Base-by-base conservation (phyloP, 108 stramenopile genomes). In the Skeletonema grethae region DNA sequence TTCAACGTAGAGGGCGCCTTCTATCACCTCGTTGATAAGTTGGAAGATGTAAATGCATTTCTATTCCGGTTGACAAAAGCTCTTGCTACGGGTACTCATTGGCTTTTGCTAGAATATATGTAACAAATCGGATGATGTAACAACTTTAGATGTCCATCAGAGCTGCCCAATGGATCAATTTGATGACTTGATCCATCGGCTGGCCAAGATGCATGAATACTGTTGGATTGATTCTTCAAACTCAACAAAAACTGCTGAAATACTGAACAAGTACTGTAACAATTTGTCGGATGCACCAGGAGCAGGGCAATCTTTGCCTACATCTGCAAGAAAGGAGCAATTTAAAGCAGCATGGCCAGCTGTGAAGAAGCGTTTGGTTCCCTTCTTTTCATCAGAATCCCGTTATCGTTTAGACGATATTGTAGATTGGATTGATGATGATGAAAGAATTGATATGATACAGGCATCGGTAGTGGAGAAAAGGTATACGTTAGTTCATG, bases 131-230 rank as follows among this genome's bases (percentile, higher is more conserved):
- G 22, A 63, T 12, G 48, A 55, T 32, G 43, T 65, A 7, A 57
- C 31, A 12, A 57, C 41, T 12, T 57, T 65, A 57, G 63, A 73
- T 36, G 72, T 73, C n/a, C 39, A 64, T 35, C 31, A 57, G 38
- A 57, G 72, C 48, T 73, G 72, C 20, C 72, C 72, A 15, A 12
- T 39, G 5, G 25, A 57, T 31, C 7, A 57, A 28, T 73, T 73
- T 64, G 72, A 73, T 25, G 72, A 73, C 15, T 31, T 73, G 39
- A 15, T 73, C 10, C 7, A 58, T 28, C 36, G 38, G n/a, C 57
- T 73, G 63, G 72, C 72, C 13, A 58, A 41, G 30, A 73, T 73
- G 63, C 72, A 73, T 64, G 39, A 62, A 22, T 43, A 25, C 28
- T 73, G 50, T 73, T 73, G 72, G 72, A 45, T 73, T 0, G 28